A percentile compares a stretch with the other conserved stretches of the same genome.
Evolutionary conservation across 805 yeast genomes (phyloP).

Genomic region (Candida parachauliodes): DNA sequence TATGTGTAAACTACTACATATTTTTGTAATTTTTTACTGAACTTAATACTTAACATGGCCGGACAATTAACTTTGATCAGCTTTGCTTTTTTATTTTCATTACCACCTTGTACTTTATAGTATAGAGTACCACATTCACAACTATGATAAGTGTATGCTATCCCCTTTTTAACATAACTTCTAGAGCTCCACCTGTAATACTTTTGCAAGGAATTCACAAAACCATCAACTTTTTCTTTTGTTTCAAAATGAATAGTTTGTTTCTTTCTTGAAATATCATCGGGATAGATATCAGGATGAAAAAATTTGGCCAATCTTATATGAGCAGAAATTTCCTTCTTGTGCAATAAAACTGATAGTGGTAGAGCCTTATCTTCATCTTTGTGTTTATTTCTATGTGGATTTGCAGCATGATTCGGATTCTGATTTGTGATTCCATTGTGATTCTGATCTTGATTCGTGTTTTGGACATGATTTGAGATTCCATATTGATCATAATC

Average conservation of each 20-base stretch:
- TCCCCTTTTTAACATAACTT: not conserved
- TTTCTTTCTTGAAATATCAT: not conserved
- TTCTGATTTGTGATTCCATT: too few species aligned
- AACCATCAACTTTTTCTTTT: not conserved
- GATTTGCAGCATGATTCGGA: too few species aligned
- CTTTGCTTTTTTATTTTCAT: not conserved
- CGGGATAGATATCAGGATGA: not conserved
- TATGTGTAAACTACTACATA: not conserved
- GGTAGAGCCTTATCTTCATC: not conserved
- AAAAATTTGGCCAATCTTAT: conserved; percentile 1
- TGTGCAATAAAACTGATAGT: not conserved
- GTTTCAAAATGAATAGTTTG: not conserved
- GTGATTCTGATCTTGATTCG: too few species aligned
- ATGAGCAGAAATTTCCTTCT: not conserved
- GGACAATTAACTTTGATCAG: not conserved
- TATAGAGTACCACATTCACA: not conserved
- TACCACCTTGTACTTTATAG: not conserved
- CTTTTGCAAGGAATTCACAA: not conserved
- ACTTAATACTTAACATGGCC: not conserved
- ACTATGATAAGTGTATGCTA: not conserved
- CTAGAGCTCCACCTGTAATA: not conserved
- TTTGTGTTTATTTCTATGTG: too few species aligned
- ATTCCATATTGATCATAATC: not conserved
- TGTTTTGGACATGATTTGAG: too few species aligned
- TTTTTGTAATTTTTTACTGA: not conserved